A percentile compares a stretch with the other conserved stretches of the same genome.
These are phyloP conservation scores for Dendrothele bispora DNA, from an alignment of 768 basidiomycete species.

Conservation along the genomic window DNA sequence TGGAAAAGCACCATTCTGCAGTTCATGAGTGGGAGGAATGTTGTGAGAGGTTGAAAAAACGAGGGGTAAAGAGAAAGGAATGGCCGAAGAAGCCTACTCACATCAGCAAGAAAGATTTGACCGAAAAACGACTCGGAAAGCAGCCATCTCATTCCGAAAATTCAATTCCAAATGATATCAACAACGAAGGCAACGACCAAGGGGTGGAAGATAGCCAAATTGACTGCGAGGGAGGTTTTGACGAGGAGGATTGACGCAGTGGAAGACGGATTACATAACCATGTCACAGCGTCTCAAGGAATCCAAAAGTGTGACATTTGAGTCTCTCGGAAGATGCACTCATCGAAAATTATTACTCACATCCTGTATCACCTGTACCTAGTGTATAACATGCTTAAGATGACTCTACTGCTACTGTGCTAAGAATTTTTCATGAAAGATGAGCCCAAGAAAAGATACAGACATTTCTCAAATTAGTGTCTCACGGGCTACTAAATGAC, in stretches of 20 bases:
- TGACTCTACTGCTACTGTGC: background rate
- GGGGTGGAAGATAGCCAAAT: background rate
- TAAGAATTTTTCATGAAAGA: background rate
- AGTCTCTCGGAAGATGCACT: background rate
- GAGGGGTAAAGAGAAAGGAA: background rate
- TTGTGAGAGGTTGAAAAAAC: background rate
- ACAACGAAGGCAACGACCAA: background rate
- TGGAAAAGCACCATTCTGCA: background rate
- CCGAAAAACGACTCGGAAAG: too few species aligned
- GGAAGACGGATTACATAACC: background rate
- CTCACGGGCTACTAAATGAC: background rate
- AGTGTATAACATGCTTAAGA: background rate
- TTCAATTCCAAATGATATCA: background rate
- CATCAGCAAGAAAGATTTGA: too few species aligned
- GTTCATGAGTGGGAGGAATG: background rate
- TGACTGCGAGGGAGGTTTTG: background rate
- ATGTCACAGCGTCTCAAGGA: slow-evolving; percentile 1
- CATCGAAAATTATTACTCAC: background rate
- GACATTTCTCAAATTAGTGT: background rate
- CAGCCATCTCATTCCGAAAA: background rate
- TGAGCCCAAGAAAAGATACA: background rate
- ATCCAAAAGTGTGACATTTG: slow-evolving; percentile 1
- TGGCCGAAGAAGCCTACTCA: background rate
- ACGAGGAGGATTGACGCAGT: background rate
- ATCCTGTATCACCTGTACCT: background rate